These are phyloP conservation scores for Cornus controversa DNA, from an alignment of 148 eudicot species.

Conservation along the genomic window DNA sequence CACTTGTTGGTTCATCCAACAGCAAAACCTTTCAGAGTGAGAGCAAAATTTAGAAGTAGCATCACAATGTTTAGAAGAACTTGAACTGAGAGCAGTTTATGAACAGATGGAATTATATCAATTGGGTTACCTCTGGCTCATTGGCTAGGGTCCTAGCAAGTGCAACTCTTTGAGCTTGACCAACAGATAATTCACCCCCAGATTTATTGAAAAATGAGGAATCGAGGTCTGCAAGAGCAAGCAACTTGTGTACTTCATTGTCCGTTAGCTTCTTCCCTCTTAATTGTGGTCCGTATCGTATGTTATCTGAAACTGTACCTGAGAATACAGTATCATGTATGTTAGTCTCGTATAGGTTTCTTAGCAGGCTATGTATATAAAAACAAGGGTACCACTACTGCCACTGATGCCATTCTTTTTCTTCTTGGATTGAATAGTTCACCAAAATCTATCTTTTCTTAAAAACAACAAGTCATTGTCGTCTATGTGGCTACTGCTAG, in stretches of 20 bases:
- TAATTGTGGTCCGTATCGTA: conserved; percentile 41
- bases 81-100: background rate
- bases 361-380: no score
- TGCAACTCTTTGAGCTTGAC: conserved; percentile 49
- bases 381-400: no score
- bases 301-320: conserved; percentile 42
- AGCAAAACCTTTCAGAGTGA: conserved; percentile 36
- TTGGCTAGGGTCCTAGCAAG: conserved; percentile 49
- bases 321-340: conserved; percentile 27
- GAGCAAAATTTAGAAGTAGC: background rate
- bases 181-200: conserved; percentile 34
- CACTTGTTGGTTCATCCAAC: conserved; percentile 64
- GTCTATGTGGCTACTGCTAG: no score
- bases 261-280: conserved; percentile 35
- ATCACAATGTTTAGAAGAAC: background rate
- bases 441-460: no score
- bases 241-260: conserved; percentile 28
- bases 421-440: no score
- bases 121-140: conserved; percentile 33
- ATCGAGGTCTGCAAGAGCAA: conserved; percentile 37
- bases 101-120: background rate
- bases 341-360: no score
- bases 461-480: no score
- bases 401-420: no score
- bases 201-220: conserved; percentile 25